Conservation (phyloP, 1,284 basidiomycete genomes). For the Rhodotorula sp. region DNA sequence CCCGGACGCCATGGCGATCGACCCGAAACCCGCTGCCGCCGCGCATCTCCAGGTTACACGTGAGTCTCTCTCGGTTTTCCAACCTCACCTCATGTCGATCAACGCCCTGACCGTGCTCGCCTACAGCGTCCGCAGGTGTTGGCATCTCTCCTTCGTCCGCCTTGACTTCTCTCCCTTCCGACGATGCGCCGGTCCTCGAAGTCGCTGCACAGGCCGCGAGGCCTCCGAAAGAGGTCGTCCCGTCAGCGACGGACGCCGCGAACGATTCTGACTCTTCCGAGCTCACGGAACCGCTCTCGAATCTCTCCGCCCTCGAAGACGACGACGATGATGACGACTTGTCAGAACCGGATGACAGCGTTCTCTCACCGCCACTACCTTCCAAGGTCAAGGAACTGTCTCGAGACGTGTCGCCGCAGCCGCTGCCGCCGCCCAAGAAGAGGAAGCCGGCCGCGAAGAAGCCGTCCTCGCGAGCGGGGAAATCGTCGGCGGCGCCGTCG, state of each 20-base stretch:
- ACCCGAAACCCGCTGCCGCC: neutral
- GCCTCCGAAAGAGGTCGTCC: neutral
- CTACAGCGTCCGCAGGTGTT: neutral
- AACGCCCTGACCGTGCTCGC: too few species aligned
- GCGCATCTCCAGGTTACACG: too few species aligned
- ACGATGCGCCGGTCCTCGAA: neutral
- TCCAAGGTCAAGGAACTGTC: neutral
- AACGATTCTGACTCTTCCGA: constrained; percentile 38
- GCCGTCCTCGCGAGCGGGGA: neutral
- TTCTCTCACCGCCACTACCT: neutral
- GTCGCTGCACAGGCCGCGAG: neutral
- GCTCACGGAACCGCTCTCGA: constrained; percentile 42
- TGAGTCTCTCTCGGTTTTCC: too few species aligned
- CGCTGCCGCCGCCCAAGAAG: too few species aligned
- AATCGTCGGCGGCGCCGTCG: neutral
- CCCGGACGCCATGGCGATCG: neutral
- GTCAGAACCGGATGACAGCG: constrained; percentile 8
- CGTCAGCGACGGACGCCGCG: constrained; percentile 3
- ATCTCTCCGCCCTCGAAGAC: constrained; percentile 26
- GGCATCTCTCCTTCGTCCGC: constrained; percentile 26
- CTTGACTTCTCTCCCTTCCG: constrained; percentile 22
- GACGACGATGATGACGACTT: constrained; percentile 19
- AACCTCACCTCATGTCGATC: too few species aligned
- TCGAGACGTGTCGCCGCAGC: too few species aligned
- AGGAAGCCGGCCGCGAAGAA: neutral